Percentiles rank a stretch among this genome's conserved stretches.
Conservation (phyloP, 305 asterid species). For the Caryopteris hybrid region DNA sequence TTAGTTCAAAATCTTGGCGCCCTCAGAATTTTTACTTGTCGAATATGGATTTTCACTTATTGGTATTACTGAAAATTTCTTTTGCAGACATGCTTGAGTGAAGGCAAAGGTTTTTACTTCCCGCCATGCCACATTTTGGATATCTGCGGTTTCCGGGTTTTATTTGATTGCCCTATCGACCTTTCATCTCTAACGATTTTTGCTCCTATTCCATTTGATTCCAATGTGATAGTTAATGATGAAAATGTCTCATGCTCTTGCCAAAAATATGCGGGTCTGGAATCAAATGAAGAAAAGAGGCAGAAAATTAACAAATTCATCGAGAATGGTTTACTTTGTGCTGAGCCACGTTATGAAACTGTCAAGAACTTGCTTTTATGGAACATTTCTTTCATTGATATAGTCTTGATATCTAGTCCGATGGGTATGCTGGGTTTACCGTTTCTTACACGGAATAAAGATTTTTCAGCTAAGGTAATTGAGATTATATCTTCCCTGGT, state of each 20-base stretch:
- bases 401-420: conserved; percentile 73
- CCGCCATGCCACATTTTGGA: conserved; percentile 83
- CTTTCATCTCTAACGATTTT: conserved; percentile 68
- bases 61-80: background rate
- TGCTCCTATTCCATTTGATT: conserved; percentile 48
- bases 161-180: conserved; percentile 84
- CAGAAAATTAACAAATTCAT: conserved; percentile 29
- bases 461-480: conserved; percentile 69
- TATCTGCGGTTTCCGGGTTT: conserved; percentile 55
- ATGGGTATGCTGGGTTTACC: conserved; percentile 88
- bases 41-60: background rate
- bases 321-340: conserved; percentile 49
- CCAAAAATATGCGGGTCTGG: conserved; percentile 20
- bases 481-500: background rate
- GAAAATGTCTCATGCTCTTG: conserved; percentile 13
- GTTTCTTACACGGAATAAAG: conserved; percentile 55
- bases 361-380: conserved; percentile 57
- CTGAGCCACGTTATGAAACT: conserved; percentile 67
- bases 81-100: conserved; percentile 83
- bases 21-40: background rate
- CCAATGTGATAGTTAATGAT: conserved; percentile 16
- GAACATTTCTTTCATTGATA: conserved; percentile 58
- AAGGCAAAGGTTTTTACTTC: conserved; percentile 72
- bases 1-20: background rate
- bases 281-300: conserved; percentile 23